Evolutionary conservation across 257 asterid genomes (phyloP), one percentile per base, ranked within the genome.

Genomic region (Fraxinus cuspidata): DNA sequence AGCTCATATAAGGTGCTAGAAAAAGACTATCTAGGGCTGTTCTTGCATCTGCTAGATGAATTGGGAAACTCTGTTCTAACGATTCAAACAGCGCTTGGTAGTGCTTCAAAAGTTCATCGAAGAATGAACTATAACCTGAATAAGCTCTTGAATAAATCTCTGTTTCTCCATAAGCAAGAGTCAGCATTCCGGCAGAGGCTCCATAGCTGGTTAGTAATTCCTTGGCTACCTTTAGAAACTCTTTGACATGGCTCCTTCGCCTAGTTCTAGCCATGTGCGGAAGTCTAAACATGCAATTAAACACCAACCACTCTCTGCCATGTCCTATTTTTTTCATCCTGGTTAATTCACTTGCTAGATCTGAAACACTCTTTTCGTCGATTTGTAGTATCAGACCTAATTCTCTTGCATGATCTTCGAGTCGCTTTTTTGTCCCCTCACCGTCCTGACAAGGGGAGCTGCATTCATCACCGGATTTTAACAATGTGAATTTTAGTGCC

Each of bases 251-350:
- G 32, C 53, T 69, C 78, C 89, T 85, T 4, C 81, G 40, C 11
- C 72, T 75, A 56, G 85, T 82, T 73, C 89, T 81, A 9, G 85
- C 91, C 98, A 90, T 91, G 72, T 91, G 96, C 12, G 94, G 96
- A 27, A 93, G 85, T 29, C 87, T 87, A 28, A 76, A 82, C 96
- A 89, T 90, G 81, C 96, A 88, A 67, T 91, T 93, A 83, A 91
- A 93, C 64, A 83, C 94, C 60, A 87, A 15, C 91, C 92, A 90
- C 37, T 90, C 90, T 44, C 79, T 79, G 10, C 79, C 49, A 44
- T 66, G 74, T 1, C 83, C 86, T 51, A 75, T 68, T 34, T 32
- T 84, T 77, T 81, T 83, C 84, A 47, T 74, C 38, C 85, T 81
- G 83, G 38, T 78, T 35, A 85, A 66, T 72, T 88, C 94, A 66